Base-by-base conservation (phyloP, 495 filamentous ascomycete species). In the Glarea lozoyensis region DNA sequence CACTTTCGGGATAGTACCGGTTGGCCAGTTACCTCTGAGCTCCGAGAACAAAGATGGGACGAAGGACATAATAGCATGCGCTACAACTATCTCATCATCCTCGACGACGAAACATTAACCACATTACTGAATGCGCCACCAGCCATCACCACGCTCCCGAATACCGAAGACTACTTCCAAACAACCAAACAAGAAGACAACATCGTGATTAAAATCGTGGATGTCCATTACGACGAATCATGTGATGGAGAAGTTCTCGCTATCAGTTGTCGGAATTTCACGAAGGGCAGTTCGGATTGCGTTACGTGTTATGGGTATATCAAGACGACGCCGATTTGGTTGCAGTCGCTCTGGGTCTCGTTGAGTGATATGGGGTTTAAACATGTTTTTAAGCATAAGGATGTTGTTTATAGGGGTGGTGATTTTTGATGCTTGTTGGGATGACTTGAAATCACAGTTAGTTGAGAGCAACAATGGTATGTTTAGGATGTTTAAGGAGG, bases 231-330 rank as follows among this genome's bases (percentile, higher is more conserved):
- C n/a, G 22, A 40, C 15, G 37, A 40, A 23, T n/a, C 17, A 4
- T 40, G 37, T 21, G 37, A 40, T 9, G 37, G 37, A n/a, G 27
- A 24, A 24, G 13, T 24, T 24, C 27, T 40, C 7, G 17, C 37
- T 9, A 21, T 23, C 3, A 23, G 20, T 15, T 15, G 9, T n/a
- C 23, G 37, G 22, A 7, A 21, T 2, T 10, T 7, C 9, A n/a
- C 37, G 12, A 40, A 40, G n/a, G 18, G 22, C 17, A 27, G 22
- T 21, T 21, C 37, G 9, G 13, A 23, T 25, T 22, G 15, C 13
- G 27, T 27, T 23, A 40, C 37, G n/a, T 40, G 23, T 25, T 40
- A 40, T 25, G 22, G 37, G 18, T 40, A 40, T 40, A n/a, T 24
- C 10, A 40, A 40, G 20, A 40, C 37, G n/a, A 25, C 37, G n/a